A percentile compares a stretch with the other conserved stretches of the same genome.
These are phyloP conservation scores for Pseudopyricularia cyperi DNA, from an alignment of 2,329 filamentous ascomycete genomes.

Conservation along the genomic window DNA sequence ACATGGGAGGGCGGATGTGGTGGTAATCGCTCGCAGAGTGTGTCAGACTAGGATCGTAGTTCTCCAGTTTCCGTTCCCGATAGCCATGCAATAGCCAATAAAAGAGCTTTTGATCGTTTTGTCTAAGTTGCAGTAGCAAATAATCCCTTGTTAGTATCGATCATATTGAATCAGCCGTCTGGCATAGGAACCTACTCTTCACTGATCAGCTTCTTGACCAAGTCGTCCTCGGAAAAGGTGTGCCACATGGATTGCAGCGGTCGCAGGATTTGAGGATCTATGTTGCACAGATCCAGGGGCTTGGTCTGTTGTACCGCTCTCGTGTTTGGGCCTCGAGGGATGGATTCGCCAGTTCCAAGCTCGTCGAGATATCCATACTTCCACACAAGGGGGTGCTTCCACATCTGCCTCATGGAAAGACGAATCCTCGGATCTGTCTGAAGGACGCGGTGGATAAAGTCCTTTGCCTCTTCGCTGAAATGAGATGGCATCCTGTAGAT, in stretches of 20 bases:
- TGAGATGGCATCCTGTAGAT: constrained; percentile 47
- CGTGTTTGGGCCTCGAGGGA: neutral
- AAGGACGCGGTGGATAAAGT: constrained; percentile 70
- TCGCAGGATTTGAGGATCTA: constrained; percentile 70
- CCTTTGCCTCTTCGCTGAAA: constrained; percentile 56
- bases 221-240: constrained; percentile 58
- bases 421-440: constrained; percentile 65
- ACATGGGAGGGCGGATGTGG: constrained; percentile 49
- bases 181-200: constrained; percentile 49
- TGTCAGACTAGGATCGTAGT: constrained; percentile 69
- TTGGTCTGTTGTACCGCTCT: constrained; percentile 29
- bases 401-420: constrained; percentile 70
- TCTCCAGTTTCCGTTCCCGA: constrained; percentile 71
- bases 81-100: constrained; percentile 78
- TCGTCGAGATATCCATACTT: constrained; percentile 72
- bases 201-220: constrained; percentile 55
- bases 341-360: constrained; percentile 32
- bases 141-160: neutral
- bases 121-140: constrained; percentile 27
- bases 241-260: constrained; percentile 90
- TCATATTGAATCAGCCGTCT: too few species aligned
- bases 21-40: constrained; percentile 89
- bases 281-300: constrained; percentile 48
- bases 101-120: constrained; percentile 87
- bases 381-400: constrained; percentile 72